These are phyloP conservation scores for Raphanus sativus DNA, from an alignment of 345 rosid genomes.

Conservation along the genomic window DNA sequence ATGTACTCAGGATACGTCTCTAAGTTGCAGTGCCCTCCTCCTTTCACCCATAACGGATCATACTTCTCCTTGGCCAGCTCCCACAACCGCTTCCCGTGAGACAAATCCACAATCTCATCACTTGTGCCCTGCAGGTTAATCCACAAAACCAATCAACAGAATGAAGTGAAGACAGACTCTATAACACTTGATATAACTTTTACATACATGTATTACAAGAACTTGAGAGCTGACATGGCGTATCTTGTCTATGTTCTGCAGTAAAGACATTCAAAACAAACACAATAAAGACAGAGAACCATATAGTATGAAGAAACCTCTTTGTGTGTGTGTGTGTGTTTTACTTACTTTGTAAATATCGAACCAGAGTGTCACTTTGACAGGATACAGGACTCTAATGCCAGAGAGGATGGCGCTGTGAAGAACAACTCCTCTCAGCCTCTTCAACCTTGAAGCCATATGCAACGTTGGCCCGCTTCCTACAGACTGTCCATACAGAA, in stretches of 20 bases:
- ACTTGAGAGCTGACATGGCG: constrained; percentile 83
- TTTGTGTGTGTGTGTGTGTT: background rate
- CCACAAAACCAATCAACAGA: background rate
- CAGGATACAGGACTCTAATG: constrained; percentile 86
- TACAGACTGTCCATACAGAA: constrained; percentile 91
- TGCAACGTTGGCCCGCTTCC: constrained; percentile 97
- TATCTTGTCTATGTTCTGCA: constrained; percentile 97
- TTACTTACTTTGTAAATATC: constrained; percentile 77
- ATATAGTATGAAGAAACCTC: background rate
- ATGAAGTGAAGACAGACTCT: background rate
- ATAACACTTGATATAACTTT: background rate
- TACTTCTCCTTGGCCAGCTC: constrained; percentile 87
- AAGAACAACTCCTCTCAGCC: constrained; percentile 83
- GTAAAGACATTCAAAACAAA: constrained; percentile 22
- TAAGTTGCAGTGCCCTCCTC: constrained; percentile 98
- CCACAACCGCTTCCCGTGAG: constrained; percentile 93
- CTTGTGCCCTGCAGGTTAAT: constrained; percentile 69
- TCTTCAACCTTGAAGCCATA: constrained; percentile 67
- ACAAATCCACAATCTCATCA: constrained; percentile 85
- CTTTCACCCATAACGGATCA: constrained; percentile 93
- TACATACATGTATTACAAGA: constrained; percentile 93
- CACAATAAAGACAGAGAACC: constrained; percentile 14
- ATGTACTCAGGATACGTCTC: constrained; percentile 95
- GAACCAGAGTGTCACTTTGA: constrained; percentile 93
- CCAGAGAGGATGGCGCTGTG: constrained; percentile 98